A percentile compares a stretch with the other conserved stretches of the same genome.
Evolutionary conservation across 768 basidiomycete species (phyloP).

Genomic region (Hypsizygus marmoreus): DNA sequence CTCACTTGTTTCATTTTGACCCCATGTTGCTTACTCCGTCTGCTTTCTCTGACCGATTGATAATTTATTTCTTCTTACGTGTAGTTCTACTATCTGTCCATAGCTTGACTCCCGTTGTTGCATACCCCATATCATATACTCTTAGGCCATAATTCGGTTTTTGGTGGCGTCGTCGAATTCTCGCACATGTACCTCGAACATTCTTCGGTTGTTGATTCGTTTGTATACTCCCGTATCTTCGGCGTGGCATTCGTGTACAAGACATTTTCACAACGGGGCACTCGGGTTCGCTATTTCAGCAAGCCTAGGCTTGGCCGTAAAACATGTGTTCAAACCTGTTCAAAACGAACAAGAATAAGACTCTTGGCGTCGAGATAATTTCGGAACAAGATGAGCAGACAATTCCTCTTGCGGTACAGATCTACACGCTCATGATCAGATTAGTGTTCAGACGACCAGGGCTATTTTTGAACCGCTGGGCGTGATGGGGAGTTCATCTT

Average conservation of each 20-base stretch:
- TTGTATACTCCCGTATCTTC: constrained; percentile 1
- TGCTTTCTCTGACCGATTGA: constrained; percentile 4
- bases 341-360: constrained; percentile 2
- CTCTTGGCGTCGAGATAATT: constrained; percentile 18
- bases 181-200: constrained; percentile 7
- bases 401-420: constrained; percentile 12
- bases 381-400: constrained; percentile 10
- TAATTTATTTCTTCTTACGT: constrained; percentile 12
- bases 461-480: constrained; percentile 14
- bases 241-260: background rate
- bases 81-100: constrained; percentile 15
- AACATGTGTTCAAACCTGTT: constrained; percentile 22
- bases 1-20: constrained; percentile 10
- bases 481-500: constrained; percentile 8
- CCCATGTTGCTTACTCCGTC: background rate
- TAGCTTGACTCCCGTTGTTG: constrained; percentile 4
- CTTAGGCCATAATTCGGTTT: constrained; percentile 14
- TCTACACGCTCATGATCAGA: constrained; percentile 11
- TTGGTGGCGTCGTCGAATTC: constrained; percentile 1
- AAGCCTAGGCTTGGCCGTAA: constrained; percentile 18
- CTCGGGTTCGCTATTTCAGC: constrained; percentile 10
- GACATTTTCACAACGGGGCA: background rate
- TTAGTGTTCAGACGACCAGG: too few species aligned
- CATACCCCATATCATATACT: too few species aligned
- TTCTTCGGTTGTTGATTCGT: too few species aligned